These are phyloP conservation scores for Candida gigantensis DNA, from an alignment of 1,139 yeast species.

Conservation along the genomic window DNA sequence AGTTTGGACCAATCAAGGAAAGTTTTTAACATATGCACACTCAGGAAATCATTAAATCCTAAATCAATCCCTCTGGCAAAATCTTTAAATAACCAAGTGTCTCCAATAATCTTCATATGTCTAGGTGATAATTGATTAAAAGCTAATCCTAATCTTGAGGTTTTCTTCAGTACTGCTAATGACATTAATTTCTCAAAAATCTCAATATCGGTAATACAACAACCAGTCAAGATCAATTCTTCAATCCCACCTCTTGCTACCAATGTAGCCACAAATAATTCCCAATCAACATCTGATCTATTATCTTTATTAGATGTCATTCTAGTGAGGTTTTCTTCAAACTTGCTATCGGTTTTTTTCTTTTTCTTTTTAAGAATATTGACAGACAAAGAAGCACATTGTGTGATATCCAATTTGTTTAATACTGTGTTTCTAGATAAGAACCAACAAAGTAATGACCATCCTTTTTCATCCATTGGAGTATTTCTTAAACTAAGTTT, in stretches of 20 bases:
- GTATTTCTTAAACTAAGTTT: slow-evolving; percentile 73
- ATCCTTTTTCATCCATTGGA: slow-evolving; percentile 65
- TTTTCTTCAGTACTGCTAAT: slow-evolving; percentile 51
- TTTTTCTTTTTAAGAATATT: slow-evolving; percentile 52
- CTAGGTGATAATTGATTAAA: slow-evolving; percentile 57
- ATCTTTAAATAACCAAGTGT: slow-evolving; percentile 37
- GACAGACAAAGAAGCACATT: slow-evolving; percentile 62
- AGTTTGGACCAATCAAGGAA: slow-evolving; percentile 24
- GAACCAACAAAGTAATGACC: slow-evolving; percentile 72
- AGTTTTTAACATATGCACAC: slow-evolving; percentile 28
- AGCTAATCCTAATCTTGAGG: slow-evolving; percentile 65
- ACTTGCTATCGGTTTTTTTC: slow-evolving; percentile 18
- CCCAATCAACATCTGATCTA: slow-evolving; percentile 78
- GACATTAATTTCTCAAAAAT: slow-evolving; percentile 60
- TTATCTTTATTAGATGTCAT: slow-evolving; percentile 61
- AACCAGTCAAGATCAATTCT: slow-evolving; percentile 70
- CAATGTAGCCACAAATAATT: slow-evolving; percentile 65
- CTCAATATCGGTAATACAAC: slow-evolving; percentile 57
- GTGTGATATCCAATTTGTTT: slow-evolving; percentile 64
- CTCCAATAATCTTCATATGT: slow-evolving; percentile 52
- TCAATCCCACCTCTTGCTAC: slow-evolving; percentile 73
- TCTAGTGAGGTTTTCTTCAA: slow-evolving; percentile 39
- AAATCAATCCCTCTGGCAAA: slow-evolving; percentile 60
- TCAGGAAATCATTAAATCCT: slow-evolving; percentile 66
- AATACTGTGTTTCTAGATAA: slow-evolving; percentile 60